A percentile compares a stretch with the other conserved stretches of the same genome.
phyloP scores from a whole-genome alignment of 2,329 filamentous ascomycete genomes.

The Arthrobotrys musiformis region DNA sequence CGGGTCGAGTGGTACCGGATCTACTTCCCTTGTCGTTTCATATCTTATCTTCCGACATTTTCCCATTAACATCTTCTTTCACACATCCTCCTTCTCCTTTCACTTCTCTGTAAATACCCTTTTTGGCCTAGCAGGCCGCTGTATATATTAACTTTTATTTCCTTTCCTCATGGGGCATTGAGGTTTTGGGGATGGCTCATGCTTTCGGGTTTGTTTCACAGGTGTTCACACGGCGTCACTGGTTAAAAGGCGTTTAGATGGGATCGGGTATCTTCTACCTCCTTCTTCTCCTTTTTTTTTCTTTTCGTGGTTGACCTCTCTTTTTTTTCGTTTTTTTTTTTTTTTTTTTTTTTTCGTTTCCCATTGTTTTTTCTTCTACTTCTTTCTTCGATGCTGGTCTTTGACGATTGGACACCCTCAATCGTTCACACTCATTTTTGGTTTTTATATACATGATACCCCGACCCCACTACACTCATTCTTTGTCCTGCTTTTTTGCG shows the following conservation, averaged over 20 bases:
- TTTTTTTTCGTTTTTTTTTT: constrained; percentile 11
- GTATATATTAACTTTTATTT: constrained; percentile 47
- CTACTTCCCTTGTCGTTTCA: constrained; percentile 43
- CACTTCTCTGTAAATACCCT: constrained; percentile 31
- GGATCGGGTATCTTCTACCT: constrained; percentile 12
- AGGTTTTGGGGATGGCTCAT: constrained; percentile 15
- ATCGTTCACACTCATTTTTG: constrained; percentile 34
- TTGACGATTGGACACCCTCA: constrained; percentile 38
- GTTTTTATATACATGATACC: constrained; percentile 23
- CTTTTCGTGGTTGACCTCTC: constrained; percentile 1
- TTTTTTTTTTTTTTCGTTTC: constrained; percentile 5
- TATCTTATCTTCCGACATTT: constrained; percentile 37
- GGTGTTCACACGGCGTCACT: constrained; percentile 37
- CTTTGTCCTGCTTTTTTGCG: background rate
- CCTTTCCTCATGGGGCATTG: constrained; percentile 5
- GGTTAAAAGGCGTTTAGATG: constrained; percentile 42
- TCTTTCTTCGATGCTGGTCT: constrained; percentile 26
- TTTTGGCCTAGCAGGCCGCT: constrained; percentile 20
- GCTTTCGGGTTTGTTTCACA: constrained; percentile 18
- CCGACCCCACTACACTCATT: constrained; percentile 35
- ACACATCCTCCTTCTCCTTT: background rate
- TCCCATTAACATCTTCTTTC: constrained; percentile 10
- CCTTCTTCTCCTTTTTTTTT: constrained; percentile 1
- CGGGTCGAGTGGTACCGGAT: constrained; percentile 39
- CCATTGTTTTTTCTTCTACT: background rate